These are phyloP conservation scores for Trichoderma koningiopsis DNA, from an alignment of 2,329 filamentous ascomycete genomes.

Conservation along the genomic window DNA sequence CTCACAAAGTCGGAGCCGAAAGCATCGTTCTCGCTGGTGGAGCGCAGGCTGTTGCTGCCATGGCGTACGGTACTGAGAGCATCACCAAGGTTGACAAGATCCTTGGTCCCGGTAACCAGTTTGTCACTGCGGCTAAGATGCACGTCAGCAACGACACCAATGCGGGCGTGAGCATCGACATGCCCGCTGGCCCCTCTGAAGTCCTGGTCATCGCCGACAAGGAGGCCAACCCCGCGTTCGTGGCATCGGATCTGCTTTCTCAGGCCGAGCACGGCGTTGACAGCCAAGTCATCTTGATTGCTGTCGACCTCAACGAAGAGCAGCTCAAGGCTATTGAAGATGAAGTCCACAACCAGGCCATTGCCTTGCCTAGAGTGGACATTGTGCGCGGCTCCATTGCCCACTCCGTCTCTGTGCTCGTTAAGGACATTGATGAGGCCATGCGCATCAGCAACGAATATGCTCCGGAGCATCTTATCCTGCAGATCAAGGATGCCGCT, in stretches of 20 bases:
- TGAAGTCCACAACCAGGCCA: slow-evolving; percentile 85
- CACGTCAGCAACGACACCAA: slow-evolving; percentile 96
- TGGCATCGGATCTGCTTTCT: slow-evolving; percentile 89
- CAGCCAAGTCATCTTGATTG: slow-evolving; percentile 90
- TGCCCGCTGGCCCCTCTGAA: slow-evolving; percentile 96
- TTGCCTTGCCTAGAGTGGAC: slow-evolving; percentile 83
- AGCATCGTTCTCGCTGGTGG: slow-evolving; percentile 95
- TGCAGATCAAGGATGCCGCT: slow-evolving; percentile 80
- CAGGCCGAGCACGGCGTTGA: slow-evolving; percentile 97
- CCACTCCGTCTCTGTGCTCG: slow-evolving; percentile 86
- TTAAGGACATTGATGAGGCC: slow-evolving; percentile 70
- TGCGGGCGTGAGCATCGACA: slow-evolving; percentile 93
- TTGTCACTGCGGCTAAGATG: slow-evolving; percentile 99
- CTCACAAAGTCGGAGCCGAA: slow-evolving; percentile 94
- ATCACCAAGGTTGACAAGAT: slow-evolving; percentile 99
- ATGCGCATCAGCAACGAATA: slow-evolving; percentile 89
- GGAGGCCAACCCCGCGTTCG: slow-evolving; percentile 86
- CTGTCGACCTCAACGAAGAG: slow-evolving; percentile 73
- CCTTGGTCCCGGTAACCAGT: slow-evolving; percentile 94
- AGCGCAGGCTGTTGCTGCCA: slow-evolving; percentile 90
- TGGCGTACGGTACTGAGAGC: slow-evolving; percentile 96
- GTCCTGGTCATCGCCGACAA: slow-evolving; percentile 94
- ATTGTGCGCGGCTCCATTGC: slow-evolving; percentile 88
- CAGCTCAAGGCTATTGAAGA: slow-evolving; percentile 84
- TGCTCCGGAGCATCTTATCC: slow-evolving; percentile 92